Evolutionary conservation across 164 flowering plant species (phyloP).

Genomic region (Stephania cephalantha): DNA sequence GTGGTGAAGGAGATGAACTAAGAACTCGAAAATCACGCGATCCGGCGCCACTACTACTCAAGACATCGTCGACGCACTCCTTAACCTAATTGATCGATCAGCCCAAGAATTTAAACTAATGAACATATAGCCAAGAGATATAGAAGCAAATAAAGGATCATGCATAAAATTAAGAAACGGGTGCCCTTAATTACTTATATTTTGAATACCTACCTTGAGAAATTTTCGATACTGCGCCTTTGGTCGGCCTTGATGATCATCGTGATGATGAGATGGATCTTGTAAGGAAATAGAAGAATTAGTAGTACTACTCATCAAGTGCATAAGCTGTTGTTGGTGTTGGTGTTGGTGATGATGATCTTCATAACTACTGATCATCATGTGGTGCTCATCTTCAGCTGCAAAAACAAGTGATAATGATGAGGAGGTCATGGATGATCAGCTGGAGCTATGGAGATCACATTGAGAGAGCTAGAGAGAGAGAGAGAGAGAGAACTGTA

Average conservation of each 20-base stretch:
- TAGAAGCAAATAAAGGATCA: not conserved
- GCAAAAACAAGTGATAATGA: constrained; percentile 7
- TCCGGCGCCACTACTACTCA: not conserved
- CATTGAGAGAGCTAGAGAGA: not conserved
- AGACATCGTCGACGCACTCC: not conserved
- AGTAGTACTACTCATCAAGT: constrained; percentile 18
- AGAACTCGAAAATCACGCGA: constrained; percentile 17
- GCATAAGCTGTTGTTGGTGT: constrained; percentile 9
- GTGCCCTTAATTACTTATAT: not conserved
- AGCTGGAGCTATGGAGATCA: not conserved
- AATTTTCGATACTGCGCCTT: constrained; percentile 5
- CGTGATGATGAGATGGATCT: constrained; percentile 12
- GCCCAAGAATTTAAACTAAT: constrained; percentile 5
- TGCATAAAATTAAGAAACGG: not conserved
- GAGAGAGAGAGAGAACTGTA: constrained; percentile 13
- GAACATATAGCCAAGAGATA: not conserved
- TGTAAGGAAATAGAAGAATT: constrained; percentile 25
- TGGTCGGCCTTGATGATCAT: constrained; percentile 26
- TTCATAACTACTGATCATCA: not conserved
- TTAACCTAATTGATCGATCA: constrained; percentile 11
- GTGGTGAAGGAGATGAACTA: constrained; percentile 12
- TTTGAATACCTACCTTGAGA: constrained; percentile 19
- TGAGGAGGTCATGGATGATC: no score
- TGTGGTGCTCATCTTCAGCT: not conserved
- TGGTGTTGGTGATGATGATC: constrained; percentile 7